Conservation (phyloP, 345 rosid genomes). For the Balakata baccata region DNA sequence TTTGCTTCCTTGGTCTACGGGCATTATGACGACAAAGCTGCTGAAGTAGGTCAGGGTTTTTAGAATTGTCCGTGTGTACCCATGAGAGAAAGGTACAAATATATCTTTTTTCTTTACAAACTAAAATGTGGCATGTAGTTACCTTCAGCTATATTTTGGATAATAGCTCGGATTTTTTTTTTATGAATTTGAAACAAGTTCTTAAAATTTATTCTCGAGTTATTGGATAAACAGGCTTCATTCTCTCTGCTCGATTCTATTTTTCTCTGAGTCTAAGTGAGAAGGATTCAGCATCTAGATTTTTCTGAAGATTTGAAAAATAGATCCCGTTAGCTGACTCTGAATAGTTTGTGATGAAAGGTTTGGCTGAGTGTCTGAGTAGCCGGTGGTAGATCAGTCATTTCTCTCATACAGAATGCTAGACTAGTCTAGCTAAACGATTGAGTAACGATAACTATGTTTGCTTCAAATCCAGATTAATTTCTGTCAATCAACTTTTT, state of each 20-base stretch:
- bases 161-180: neutral
- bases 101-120: neutral
- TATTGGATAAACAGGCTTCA: neutral
- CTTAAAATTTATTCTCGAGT: neutral
- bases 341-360: neutral
- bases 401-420: neutral
- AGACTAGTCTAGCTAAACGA: neutral
- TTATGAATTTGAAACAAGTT: neutral
- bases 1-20: slow-evolving; percentile 35
- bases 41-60: slow-evolving; percentile 88
- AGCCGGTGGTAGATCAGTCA: neutral
- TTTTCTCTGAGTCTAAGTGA: neutral
- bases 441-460: neutral
- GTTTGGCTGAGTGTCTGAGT: neutral
- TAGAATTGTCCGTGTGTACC: slow-evolving; percentile 99
- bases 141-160: neutral
- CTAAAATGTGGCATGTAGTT: neutral
- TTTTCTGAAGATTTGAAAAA: neutral
- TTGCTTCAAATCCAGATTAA: neutral
- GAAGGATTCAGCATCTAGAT: neutral
- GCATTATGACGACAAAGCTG: slow-evolving; percentile 94
- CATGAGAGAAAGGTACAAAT: slow-evolving; percentile 89
- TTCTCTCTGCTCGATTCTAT: neutral
- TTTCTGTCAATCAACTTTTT: too few relatives aligned
- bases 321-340: neutral